Base-by-base conservation (phyloP, 2,329 filamentous ascomycete genomes). In the Monosporascus sp. region DNA sequence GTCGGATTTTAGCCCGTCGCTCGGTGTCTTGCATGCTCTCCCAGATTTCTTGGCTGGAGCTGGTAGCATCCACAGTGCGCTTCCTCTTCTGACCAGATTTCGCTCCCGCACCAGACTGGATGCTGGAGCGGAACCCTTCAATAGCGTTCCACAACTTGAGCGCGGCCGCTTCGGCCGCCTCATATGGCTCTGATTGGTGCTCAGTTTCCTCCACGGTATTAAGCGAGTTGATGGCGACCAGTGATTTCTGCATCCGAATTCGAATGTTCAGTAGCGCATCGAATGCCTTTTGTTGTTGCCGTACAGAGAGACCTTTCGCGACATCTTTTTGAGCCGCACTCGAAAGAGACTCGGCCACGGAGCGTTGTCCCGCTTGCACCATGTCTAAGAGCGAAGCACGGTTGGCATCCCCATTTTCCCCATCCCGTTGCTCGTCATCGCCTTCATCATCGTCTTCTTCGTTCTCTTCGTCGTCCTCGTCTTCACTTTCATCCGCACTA, bases 211-310 rank as follows among this genome's bases (percentile, higher is more conserved):
- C 70, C 2, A 79, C 60, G 1, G 74, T 66, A 17, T 79, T 70
- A 41, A 95, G 76, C 1, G 90, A 87, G 69, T 97, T 97, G 25
- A 86, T 82, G 0, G 89, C 86, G 17, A 94, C 81, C 15, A 99
- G 73, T 2, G 89, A 90, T 70, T 97, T 97, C 69, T 99, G 95
- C 18, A 99, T 74, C 55, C 93, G 89, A 65, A 99, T 97, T 20
- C 94, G 85, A 15, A 91, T 82, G 71, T 96, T 96, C 34, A 99
- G 80, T 1, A 97, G 81, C 0, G 89, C 83, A 61, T 97, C 93
- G 65, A 96, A 99, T 1, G 86, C 84, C 56, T 86, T 86, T 49
- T 91, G 84, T 72, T 99, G 94, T 53, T 85, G 78, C 62, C 91
- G 93, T 38, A 99, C 89, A 0, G 93, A 93, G 51, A 81, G 74